Percentiles rank a stretch among this genome's conserved stretches.
phyloP scores from a whole-genome alignment of 2,329 filamentous ascomycete species.

The Stagonosporopsis vannaccii region DNA sequence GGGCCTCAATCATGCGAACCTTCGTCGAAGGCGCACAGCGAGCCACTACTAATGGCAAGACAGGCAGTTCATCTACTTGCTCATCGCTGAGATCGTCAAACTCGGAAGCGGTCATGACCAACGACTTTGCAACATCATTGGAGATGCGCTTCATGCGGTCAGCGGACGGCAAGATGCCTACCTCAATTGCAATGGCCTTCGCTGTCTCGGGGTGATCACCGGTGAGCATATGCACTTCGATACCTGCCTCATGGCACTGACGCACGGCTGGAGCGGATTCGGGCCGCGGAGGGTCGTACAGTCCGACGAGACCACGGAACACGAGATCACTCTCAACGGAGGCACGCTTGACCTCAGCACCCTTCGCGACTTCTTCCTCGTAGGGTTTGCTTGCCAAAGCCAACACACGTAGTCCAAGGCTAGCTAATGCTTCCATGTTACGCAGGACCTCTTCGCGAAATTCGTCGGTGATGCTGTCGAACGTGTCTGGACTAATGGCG shows the following conservation, averaged over 20 bases:
- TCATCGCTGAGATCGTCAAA: constrained; percentile 79
- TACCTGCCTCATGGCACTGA: constrained; percentile 55
- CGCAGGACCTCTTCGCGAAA: constrained; percentile 65
- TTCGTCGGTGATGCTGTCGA: constrained; percentile 58
- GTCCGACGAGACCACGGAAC: constrained; percentile 80
- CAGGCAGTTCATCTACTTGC: constrained; percentile 76
- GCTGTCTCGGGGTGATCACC: constrained; percentile 57
- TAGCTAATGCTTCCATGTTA: constrained; percentile 73
- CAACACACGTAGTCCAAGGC: constrained; percentile 73
- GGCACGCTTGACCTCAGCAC: constrained; percentile 61
- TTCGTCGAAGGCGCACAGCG: constrained; percentile 87
- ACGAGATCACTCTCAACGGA: constrained; percentile 72
- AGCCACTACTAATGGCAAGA: constrained; percentile 81
- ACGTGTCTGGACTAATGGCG: constrained; percentile 52
- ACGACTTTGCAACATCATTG: constrained; percentile 38
- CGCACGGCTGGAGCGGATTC: constrained; percentile 70
- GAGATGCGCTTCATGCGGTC: constrained; percentile 27
- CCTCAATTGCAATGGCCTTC: constrained; percentile 56
- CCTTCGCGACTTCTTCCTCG: constrained; percentile 53
- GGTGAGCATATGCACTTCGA: constrained; percentile 59
- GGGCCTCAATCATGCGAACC: constrained; percentile 87
- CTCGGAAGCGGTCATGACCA: constrained; percentile 59
- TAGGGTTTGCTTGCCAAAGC: constrained; percentile 65
- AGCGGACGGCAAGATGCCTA: constrained; percentile 54
- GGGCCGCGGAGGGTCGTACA: constrained; percentile 84